A percentile compares a stretch with the other conserved stretches of the same genome.
phyloP scores from a whole-genome alignment of 805 yeast genomes.

The Vanderwaltozyma polyspora region DNA sequence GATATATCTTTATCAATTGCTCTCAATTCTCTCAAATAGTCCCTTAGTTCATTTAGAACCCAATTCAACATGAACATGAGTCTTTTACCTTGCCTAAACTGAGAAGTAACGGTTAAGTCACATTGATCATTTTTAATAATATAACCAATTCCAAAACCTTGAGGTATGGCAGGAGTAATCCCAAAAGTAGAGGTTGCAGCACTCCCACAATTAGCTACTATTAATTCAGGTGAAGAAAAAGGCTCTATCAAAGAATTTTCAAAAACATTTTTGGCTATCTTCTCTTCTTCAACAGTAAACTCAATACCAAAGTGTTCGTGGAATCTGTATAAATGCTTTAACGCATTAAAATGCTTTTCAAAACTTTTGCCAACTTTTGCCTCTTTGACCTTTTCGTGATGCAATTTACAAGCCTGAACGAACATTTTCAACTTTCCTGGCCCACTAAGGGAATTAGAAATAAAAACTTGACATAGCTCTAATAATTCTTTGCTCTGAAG shows the following conservation, averaged over 20 bases:
- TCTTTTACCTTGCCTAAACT: constrained; percentile 75
- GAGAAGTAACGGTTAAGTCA: constrained; percentile 74
- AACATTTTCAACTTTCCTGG: constrained; percentile 34
- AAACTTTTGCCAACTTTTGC: constrained; percentile 58
- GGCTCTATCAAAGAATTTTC: constrained; percentile 30
- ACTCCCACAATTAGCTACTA: constrained; percentile 79
- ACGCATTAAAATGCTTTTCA: constrained; percentile 59
- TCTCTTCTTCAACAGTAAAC: constrained; percentile 11
- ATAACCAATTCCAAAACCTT: constrained; percentile 89
- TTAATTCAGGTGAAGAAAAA: constrained; percentile 32
- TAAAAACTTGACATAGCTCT: constrained; percentile 49
- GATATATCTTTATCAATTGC: constrained; percentile 5
- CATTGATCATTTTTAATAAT: constrained; percentile 74
- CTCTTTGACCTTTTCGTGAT: constrained; percentile 35
- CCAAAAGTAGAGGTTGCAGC: constrained; percentile 82
- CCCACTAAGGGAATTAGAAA: constrained; percentile 44
- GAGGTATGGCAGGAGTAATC: constrained; percentile 77
- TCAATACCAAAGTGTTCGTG: constrained; percentile 29
- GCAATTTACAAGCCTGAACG: constrained; percentile 40
- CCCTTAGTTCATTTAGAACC: constrained; percentile 49
- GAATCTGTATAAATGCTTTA: constrained; percentile 41
- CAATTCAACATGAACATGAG: constrained; percentile 63
- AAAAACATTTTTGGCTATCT: constrained; percentile 35
- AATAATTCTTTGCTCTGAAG: constrained; percentile 45
- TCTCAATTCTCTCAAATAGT: constrained; percentile 29